Evolutionary conservation across 2,329 filamentous ascomycete genomes (phyloP).

Genomic region (Arthroderma sp.): DNA sequence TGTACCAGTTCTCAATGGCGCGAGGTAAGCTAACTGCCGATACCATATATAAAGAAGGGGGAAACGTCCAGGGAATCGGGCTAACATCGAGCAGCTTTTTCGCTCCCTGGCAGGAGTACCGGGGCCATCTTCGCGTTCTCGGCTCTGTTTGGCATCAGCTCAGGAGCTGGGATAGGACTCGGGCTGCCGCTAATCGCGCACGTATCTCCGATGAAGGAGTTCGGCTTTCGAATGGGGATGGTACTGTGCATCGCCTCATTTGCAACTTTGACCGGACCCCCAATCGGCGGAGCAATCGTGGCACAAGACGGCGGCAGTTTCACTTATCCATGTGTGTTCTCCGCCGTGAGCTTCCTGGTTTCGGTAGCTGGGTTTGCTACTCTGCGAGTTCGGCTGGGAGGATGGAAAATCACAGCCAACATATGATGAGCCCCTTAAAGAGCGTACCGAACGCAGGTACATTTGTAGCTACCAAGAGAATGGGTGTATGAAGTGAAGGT

Average conservation of each 20-base stretch:
- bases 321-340: background rate
- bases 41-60: background rate
- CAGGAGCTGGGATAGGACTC: conserved; percentile 1
- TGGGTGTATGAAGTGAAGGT: too few relatives aligned
- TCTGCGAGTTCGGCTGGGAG: background rate
- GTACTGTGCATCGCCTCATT: background rate
- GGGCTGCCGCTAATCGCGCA: background rate
- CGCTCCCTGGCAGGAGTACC: background rate
- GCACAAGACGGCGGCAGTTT: background rate
- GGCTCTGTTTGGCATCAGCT: background rate
- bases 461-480: background rate
- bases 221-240: conserved; percentile 1
- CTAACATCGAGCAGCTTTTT: background rate
- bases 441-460: too few relatives aligned
- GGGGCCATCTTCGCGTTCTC: conserved; percentile 35
- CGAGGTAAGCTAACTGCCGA: background rate
- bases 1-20: conserved; percentile 21
- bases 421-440: background rate
- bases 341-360: background rate
- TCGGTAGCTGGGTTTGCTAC: background rate
- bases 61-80: background rate
- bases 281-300: background rate
- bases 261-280: background rate
- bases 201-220: conserved; percentile 2
- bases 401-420: background rate